Conservation (phyloP, 2,329 filamentous ascomycete species). For the Penicillium aurantiogriseum region DNA sequence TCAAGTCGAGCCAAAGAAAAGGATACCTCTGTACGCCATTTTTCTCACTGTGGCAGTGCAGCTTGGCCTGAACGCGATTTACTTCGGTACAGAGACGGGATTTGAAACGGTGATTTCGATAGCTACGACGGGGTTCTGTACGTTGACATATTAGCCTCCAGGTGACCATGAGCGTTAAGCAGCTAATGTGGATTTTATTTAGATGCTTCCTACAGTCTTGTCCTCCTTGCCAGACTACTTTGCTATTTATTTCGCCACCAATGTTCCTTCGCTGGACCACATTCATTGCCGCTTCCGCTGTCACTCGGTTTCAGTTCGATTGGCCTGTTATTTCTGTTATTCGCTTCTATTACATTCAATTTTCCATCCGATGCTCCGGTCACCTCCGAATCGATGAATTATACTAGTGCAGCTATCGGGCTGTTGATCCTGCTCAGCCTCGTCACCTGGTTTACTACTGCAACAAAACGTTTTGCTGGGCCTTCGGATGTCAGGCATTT, state of each 20-base stretch:
- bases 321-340: slow-evolving; percentile 6
- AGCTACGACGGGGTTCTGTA: slow-evolving; percentile 11
- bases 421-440: slow-evolving; percentile 7
- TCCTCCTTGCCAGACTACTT: slow-evolving; percentile 9
- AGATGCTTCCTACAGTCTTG: slow-evolving; percentile 13
- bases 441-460: slow-evolving; percentile 11
- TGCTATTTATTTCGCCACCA: slow-evolving; percentile 7
- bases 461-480: slow-evolving; percentile 3
- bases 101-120: slow-evolving; percentile 14
- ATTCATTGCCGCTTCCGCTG: slow-evolving; percentile 4
- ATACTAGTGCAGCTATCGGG: slow-evolving; percentile 11
- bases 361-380: slow-evolving; percentile 10
- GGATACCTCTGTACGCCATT: slow-evolving; percentile 9
- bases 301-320: slow-evolving; percentile 7
- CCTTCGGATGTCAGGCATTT: slow-evolving; percentile 7
- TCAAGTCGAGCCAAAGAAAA: slow-evolving; percentile 4
- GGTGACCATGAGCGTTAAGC: background rate
- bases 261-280: slow-evolving; percentile 2
- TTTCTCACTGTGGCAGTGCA: slow-evolving; percentile 5
- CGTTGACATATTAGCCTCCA: background rate
- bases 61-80: slow-evolving; percentile 11
- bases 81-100: slow-evolving; percentile 12
- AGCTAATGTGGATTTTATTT: background rate
- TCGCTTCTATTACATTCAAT: slow-evolving; percentile 12
- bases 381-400: slow-evolving; percentile 10